These are phyloP conservation scores for Plasmopara halstedii DNA, from an alignment of 352 stramenopile species.

Conservation along the genomic window DNA sequence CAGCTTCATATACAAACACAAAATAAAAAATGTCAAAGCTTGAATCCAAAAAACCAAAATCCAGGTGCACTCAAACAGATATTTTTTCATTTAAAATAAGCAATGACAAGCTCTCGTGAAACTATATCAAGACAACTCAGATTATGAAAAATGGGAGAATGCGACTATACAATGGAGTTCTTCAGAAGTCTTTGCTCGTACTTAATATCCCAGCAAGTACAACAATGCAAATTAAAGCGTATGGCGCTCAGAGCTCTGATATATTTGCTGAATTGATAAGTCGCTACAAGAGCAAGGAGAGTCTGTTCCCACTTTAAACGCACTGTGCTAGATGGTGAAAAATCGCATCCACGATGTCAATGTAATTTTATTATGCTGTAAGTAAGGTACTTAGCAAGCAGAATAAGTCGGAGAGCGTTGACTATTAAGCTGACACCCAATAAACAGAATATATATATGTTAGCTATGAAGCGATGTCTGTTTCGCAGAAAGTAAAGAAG, in stretches of 20 bases:
- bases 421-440: neutral
- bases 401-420: conserved; percentile 1
- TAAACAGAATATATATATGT: conserved; percentile 4
- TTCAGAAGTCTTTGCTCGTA: neutral
- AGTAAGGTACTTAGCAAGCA: neutral
- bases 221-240: conserved; percentile 3
- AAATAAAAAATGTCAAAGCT: conserved; percentile 3
- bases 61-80: conserved; percentile 2
- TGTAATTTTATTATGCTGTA: neutral
- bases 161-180: neutral
- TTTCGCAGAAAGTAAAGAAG: conserved; percentile 2
- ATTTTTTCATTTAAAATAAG: neutral
- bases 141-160: neutral
- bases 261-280: conserved; percentile 1
- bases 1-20: conserved; percentile 2
- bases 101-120: conserved; percentile 2
- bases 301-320: conserved; percentile 1
- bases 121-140: neutral
- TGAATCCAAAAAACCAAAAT: conserved; percentile 5
- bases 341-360: neutral
- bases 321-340: neutral
- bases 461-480: conserved; percentile 2
- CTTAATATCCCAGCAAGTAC: conserved; percentile 1
- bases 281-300: conserved; percentile 1
- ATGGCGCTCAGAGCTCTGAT: conserved; percentile 1